Base-by-base conservation (phyloP, 768 basidiomycete genomes). In the Daedalea quercina region DNA sequence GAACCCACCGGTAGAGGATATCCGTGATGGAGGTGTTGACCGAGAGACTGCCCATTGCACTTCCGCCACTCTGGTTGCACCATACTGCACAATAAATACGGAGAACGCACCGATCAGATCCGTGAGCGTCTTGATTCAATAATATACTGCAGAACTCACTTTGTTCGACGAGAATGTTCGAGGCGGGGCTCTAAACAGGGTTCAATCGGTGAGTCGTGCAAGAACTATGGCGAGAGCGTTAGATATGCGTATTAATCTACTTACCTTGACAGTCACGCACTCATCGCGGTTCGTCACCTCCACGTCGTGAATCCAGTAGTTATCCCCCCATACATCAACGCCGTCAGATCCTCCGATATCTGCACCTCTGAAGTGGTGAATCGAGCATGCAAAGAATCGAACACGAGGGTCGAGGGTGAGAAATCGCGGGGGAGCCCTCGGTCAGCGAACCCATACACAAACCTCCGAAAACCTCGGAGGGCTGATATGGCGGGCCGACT, bases 11-110 rank as follows among this genome's bases (percentile, higher is more conserved):
- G 42, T 67, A 67, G n/a, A 60, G 15, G 17, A 67, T 53, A 43
- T 67, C 59, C 51, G 55, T 31, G 52, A 67, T 63, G 20, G 59
- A 52, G 4, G 64, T 67, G n/a, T 63, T 63, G 15, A 55, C 57
- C 11, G 28, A 31, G 28, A 67, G 54, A 33, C 57, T 59, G 20
- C 65, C 65, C 23, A 67, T 67, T 19, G 65, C 65, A 35, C 57
- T 60, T n/a, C 66, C 66, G 2, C 66, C 66, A 15, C 59, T 60
- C 48, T 63, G 63, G 58, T 68, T 68, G 61, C 67, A 68, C 63
- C 63, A 67, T 35, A 68, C 57, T 58, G 13, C n/a, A 17, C 22
- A 28, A 22, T 31, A 6, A 4, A 31, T 11, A 31, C 28, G n/a
- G n/a, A n/a, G n/a, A n/a, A n/a, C n/a, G n/a, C n/a, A n/a, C n/a